Evolutionary conservation across 345 rosid species (phyloP).

Genomic region (Durio zibethinus): DNA sequence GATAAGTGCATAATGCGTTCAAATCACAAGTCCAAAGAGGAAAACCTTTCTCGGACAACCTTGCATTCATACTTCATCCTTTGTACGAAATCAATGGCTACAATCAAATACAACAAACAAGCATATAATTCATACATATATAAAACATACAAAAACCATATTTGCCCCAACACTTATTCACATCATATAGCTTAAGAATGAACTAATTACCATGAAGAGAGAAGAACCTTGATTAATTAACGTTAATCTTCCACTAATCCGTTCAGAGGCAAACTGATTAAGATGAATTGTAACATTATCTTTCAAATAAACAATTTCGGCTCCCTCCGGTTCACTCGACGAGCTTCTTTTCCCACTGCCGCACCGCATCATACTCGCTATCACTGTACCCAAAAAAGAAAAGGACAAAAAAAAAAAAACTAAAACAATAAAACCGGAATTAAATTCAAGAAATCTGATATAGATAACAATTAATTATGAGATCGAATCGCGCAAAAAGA

Average conservation of each 20-base stretch:
- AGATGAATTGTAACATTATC: slow-evolving; percentile 93
- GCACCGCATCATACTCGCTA: slow-evolving; percentile 60
- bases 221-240: slow-evolving; percentile 71
- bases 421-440: background rate
- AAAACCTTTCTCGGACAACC: slow-evolving; percentile 80
- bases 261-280: slow-evolving; percentile 80
- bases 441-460: background rate
- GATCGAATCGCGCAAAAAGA: background rate
- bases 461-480: background rate
- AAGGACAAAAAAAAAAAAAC: background rate
- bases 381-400: slow-evolving; percentile 38
- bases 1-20: background rate
- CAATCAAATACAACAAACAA: slow-evolving; percentile 11
- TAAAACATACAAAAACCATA: background rate
- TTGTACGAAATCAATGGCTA: slow-evolving; percentile 94
- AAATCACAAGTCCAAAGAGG: background rate
- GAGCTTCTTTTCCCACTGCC: slow-evolving; percentile 61
- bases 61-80: slow-evolving; percentile 63
- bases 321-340: slow-evolving; percentile 59
- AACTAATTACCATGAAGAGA: slow-evolving; percentile 64
- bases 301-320: slow-evolving; percentile 66
- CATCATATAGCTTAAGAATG: background rate
- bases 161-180: background rate
- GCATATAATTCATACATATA: background rate
- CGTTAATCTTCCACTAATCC: slow-evolving; percentile 90